These are phyloP conservation scores for Venturiaceae sp. DNA, from an alignment of 2,329 filamentous ascomycete species.

Conservation along the genomic window DNA sequence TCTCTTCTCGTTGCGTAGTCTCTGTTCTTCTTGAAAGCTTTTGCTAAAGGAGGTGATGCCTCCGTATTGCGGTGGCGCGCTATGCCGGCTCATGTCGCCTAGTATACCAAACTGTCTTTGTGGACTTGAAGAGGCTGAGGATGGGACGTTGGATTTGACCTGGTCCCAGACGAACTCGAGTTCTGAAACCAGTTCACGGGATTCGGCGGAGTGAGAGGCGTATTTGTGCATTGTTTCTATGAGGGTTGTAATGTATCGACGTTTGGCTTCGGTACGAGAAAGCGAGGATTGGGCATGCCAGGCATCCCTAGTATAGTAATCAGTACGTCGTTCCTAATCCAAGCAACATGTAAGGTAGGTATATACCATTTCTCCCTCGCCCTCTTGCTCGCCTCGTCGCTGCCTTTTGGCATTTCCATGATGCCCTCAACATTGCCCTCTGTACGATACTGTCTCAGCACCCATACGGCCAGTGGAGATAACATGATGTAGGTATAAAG, in stretches of 20 bases:
- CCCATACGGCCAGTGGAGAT: neutral
- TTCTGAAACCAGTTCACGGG: constrained; percentile 78
- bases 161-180: constrained; percentile 99
- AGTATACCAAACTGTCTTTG: neutral
- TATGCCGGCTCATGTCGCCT: neutral
- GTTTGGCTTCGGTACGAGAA: constrained; percentile 84
- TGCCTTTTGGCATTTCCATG: constrained; percentile 66
- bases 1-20: neutral
- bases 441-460: constrained; percentile 17
- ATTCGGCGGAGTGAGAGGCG: constrained; percentile 75
- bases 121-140: constrained; percentile 42
- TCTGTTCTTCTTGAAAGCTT: neutral
- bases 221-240: constrained; percentile 97
- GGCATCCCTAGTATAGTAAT: constrained; percentile 55
- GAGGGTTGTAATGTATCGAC: constrained; percentile 83
- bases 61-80: constrained; percentile 8
- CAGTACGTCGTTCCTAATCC: neutral
- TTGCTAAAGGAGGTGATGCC: constrained; percentile 14
- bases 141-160: constrained; percentile 72
- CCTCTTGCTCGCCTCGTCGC: constrained; percentile 39
- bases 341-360: neutral
- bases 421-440: constrained; percentile 93
- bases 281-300: constrained; percentile 85
- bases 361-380: constrained; percentile 58
- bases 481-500: neutral